phyloP scores from a whole-genome alignment of 2,329 filamentous ascomycete species.

The Fusarium armeniacum region DNA sequence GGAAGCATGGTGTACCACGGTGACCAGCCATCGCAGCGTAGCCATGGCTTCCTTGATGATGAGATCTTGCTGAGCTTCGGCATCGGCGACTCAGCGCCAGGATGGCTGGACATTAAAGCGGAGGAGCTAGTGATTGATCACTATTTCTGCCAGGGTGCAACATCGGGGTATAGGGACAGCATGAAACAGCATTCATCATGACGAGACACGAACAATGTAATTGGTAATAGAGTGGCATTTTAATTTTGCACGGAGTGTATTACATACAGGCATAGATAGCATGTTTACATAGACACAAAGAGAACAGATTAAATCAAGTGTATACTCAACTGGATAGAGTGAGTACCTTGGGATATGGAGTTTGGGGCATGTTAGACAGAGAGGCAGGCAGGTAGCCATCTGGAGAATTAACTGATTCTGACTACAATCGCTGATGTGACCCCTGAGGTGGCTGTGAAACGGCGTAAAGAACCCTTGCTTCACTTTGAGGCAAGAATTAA shows the following conservation, averaged over 20 bases:
- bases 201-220: conserved; percentile 39
- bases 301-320: conserved; percentile 5
- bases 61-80: conserved; percentile 46
- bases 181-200: conserved; percentile 36
- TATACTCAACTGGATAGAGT: not conserved
- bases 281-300: conserved; percentile 5
- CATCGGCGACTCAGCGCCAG: conserved; percentile 42
- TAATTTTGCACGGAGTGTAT: conserved; percentile 24
- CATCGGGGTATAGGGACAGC: conserved; percentile 23
- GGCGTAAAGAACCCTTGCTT: not conserved
- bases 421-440: conserved; percentile 1
- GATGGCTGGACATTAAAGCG: conserved; percentile 43
- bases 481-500: conserved; percentile 12
- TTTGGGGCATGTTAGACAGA: conserved; percentile 22
- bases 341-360: conserved; percentile 16
- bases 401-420: conserved; percentile 3
- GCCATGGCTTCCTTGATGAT: conserved; percentile 41
- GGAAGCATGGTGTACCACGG: conserved; percentile 46
- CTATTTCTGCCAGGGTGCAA: conserved; percentile 38
- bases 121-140: conserved; percentile 42
- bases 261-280: conserved; percentile 9
- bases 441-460: conserved; percentile 12
- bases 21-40: conserved; percentile 27
- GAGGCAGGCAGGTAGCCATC: not conserved
- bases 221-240: conserved; percentile 36